phyloP scores from a whole-genome alignment of 768 basidiomycete species.

The Lactarius hatsudake region DNA sequence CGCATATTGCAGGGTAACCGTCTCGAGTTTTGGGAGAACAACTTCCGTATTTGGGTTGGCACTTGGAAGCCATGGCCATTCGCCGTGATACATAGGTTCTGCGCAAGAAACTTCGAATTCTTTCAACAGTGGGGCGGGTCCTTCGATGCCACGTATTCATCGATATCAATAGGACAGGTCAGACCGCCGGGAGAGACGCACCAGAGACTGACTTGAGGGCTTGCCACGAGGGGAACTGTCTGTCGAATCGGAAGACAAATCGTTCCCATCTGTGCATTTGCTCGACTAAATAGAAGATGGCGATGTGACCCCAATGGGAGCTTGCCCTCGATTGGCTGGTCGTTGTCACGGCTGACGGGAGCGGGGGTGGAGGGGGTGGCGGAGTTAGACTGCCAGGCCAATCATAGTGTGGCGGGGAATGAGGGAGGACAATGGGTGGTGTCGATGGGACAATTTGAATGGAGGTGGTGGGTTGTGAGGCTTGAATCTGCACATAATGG shows the following conservation, averaged over 20 bases:
- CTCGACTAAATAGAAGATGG: slow-evolving; percentile 72
- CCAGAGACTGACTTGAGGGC: slow-evolving; percentile 73
- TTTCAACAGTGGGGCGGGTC: slow-evolving; percentile 65
- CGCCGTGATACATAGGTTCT: slow-evolving; percentile 52
- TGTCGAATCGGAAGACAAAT: slow-evolving; percentile 78
- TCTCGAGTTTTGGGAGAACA: slow-evolving; percentile 48
- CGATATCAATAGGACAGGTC: not conserved
- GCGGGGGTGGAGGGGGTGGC: slow-evolving; percentile 19
- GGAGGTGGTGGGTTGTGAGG: slow-evolving; percentile 24
- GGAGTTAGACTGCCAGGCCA: slow-evolving; percentile 23
- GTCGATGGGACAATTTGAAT: slow-evolving; percentile 29
- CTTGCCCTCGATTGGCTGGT: slow-evolving; percentile 40
- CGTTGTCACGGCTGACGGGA: slow-evolving; percentile 30
- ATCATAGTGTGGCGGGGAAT: slow-evolving; percentile 27
- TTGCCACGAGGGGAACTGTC: slow-evolving; percentile 67
- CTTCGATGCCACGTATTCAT: slow-evolving; percentile 36
- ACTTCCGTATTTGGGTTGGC: slow-evolving; percentile 36
- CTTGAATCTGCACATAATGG: slow-evolving; percentile 30
- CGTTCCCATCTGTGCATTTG: slow-evolving; percentile 83
- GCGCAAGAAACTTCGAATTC: slow-evolving; percentile 79
- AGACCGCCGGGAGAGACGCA: slow-evolving; percentile 34
- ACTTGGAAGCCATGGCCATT: slow-evolving; percentile 77
- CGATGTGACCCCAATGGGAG: slow-evolving; percentile 78
- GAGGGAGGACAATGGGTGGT: slow-evolving; percentile 24
- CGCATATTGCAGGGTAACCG: slow-evolving; percentile 64